Conservation (phyloP, 257 asterid genomes). For the Galeopsis tetrahit region DNA sequence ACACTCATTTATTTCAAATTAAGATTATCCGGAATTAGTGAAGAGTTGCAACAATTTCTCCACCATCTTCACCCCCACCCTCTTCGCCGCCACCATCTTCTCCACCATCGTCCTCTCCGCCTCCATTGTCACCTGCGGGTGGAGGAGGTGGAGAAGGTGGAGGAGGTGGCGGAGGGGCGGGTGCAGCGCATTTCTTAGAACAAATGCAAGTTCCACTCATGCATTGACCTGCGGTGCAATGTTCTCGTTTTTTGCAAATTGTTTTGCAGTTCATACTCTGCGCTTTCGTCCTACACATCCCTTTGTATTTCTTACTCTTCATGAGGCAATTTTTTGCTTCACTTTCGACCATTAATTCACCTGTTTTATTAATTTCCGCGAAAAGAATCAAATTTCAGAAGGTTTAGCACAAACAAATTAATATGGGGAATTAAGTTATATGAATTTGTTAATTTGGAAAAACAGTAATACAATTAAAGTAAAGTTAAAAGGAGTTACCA, state of each 20-base stretch:
- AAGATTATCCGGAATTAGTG: neutral
- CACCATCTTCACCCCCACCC: neutral
- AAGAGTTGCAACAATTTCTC: neutral
- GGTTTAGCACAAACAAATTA: too few relatives aligned
- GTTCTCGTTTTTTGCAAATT: conserved; percentile 5
- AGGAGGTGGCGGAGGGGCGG: neutral
- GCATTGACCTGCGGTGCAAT: conserved; percentile 3
- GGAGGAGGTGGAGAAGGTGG: neutral
- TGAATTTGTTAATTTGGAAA: too few relatives aligned
- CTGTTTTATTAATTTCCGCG: neutral
- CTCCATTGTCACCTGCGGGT: neutral
- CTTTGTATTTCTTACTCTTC: neutral
- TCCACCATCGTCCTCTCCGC: too few relatives aligned
- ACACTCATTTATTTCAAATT: too few relatives aligned
- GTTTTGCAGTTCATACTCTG: neutral
- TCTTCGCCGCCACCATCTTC: too few relatives aligned
- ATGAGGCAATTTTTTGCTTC: neutral
- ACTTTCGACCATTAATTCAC: neutral
- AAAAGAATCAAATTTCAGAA: too few relatives aligned
- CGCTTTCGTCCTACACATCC: neutral
- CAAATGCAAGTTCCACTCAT: neutral
- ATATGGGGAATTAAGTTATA: too few relatives aligned
- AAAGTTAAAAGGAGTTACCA: too few relatives aligned
- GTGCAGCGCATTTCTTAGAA: neutral
- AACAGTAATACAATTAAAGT: too few relatives aligned